Evolutionary conservation across 139 green algal genomes (phyloP).

Genomic region (Nannochloris sp.): DNA sequence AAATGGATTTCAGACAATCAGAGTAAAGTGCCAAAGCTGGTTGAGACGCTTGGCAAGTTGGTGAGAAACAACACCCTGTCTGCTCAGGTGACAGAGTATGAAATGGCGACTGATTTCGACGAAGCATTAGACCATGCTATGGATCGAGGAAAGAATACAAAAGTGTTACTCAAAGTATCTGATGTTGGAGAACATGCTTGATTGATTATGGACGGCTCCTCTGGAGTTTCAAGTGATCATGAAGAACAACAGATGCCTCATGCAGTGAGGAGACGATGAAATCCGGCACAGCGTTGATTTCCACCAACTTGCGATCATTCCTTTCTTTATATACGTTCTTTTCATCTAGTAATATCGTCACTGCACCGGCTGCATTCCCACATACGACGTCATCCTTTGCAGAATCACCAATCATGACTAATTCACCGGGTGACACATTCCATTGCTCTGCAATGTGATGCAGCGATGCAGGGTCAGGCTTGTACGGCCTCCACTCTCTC

Average conservation of each 20-base stretch:
- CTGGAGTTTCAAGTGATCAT: slow-evolving; percentile 25
- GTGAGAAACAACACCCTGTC: slow-evolving; percentile 56
- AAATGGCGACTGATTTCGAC: slow-evolving; percentile 54
- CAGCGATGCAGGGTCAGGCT: slow-evolving; percentile 46
- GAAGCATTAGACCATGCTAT: slow-evolving; percentile 71
- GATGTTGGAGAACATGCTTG: slow-evolving; percentile 23
- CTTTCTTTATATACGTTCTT: slow-evolving; percentile 1
- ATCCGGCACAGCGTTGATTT: slow-evolving; percentile 41
- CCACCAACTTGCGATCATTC: slow-evolving; percentile 19
- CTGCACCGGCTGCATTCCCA: slow-evolving; percentile 58
- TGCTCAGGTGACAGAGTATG: slow-evolving; percentile 70
- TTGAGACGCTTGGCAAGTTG: slow-evolving; percentile 64
- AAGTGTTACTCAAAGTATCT: slow-evolving; percentile 52
- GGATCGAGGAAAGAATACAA: slow-evolving; percentile 52
- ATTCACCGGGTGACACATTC: slow-evolving; percentile 42
- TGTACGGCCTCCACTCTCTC: slow-evolving; percentile 45
- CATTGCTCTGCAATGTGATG: slow-evolving; percentile 73
- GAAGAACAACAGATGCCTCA: slow-evolving; percentile 40
- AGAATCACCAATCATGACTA: slow-evolving; percentile 77
- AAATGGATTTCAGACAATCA: slow-evolving; percentile 49
- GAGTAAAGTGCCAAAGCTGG: slow-evolving; percentile 40
- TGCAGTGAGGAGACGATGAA: slow-evolving; percentile 35
- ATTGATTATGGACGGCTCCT: not conserved
- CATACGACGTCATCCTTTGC: slow-evolving; percentile 66
- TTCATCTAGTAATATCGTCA: slow-evolving; percentile 63